Conservation (phyloP, 2,329 filamentous ascomycete species). For the Leptographium galeiforme region DNA sequence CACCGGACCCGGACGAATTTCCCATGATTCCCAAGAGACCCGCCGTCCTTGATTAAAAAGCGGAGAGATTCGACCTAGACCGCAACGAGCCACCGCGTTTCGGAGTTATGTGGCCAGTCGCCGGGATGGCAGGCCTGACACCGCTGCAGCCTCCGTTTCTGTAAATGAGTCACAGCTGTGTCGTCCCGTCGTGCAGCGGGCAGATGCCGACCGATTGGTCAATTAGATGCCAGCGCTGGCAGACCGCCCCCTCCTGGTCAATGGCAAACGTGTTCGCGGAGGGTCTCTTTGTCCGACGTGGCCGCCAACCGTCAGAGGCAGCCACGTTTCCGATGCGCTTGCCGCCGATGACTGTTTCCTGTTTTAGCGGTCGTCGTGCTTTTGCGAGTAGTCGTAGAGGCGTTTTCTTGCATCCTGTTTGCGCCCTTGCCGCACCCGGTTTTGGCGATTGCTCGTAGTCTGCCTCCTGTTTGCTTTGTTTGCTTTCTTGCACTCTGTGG, state of each 20-base stretch:
- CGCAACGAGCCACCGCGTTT: conserved; percentile 2
- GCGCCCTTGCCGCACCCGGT: no score
- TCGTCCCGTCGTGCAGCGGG: neutral
- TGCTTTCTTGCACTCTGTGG: neutral
- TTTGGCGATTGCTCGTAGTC: no score
- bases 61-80: conserved; percentile 1
- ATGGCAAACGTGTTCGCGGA: neutral
- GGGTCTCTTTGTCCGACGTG: neutral
- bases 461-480: neutral
- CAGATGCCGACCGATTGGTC: neutral
- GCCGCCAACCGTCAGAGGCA: neutral
- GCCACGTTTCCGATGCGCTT: neutral
- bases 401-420: no score
- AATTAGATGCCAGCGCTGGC: neutral
- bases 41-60: conserved; percentile 7
- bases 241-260: neutral
- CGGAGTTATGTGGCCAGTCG: conserved; percentile 1
- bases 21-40: conserved; percentile 11
- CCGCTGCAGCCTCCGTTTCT: neutral
- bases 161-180: conserved; percentile 4
- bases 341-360: no score
- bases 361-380: no score
- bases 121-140: neutral
- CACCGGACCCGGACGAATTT: neutral
- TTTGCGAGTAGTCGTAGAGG: no score